Evolutionary conservation across 768 basidiomycete genomes (phyloP), one percentile per base, ranked within the genome.

Genomic region (Collybia mongolica): DNA sequence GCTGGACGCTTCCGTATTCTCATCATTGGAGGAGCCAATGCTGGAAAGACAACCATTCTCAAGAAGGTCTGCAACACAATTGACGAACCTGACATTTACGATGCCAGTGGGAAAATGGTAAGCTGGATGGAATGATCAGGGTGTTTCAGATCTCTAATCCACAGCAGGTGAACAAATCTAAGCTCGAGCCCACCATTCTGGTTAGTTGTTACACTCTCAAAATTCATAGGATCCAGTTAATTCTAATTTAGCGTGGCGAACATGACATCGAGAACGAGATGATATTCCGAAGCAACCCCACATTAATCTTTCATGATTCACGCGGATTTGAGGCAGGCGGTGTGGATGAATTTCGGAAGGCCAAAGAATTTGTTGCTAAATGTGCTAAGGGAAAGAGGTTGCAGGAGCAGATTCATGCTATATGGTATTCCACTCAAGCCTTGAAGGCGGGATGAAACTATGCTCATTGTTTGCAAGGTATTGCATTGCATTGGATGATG

Each of bases 231-330:
- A n/a, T n/a, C n/a, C n/a, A n/a, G n/a, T n/a, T n/a, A n/a, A 28
- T 28, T 5, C 9, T 28, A 28, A 9, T 5, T 28, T 51, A 67
- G 70, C 65, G 70, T 24, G 72, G 71, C 22, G 35, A 46, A 2
- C 72, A 72, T 55, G 53, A 74, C 44, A 66, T 72, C 22, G 49
- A 65, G 41, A 49, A 56, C 29, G 54, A 61, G 48, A 38, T n/a
- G n/a, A n/a, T n/a, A n/a, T n/a, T n/a, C n/a, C n/a, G n/a, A n/a
- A n/a, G n/a, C n/a, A n/a, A n/a, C n/a, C n/a, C n/a, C n/a, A n/a
- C n/a, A n/a, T 74, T 72, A 52, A 60, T 74, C 17, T 74, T 75
- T 48, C 74, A 75, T 35, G 73, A 75, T 48, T 75, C 73, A n/a
- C 49, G 61, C 38, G 74, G 72, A 5, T 72, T 75, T 45, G 71